Evolutionary conservation across 148 eudicot genomes (phyloP).

Genomic region (Fallopia convolvulus): DNA sequence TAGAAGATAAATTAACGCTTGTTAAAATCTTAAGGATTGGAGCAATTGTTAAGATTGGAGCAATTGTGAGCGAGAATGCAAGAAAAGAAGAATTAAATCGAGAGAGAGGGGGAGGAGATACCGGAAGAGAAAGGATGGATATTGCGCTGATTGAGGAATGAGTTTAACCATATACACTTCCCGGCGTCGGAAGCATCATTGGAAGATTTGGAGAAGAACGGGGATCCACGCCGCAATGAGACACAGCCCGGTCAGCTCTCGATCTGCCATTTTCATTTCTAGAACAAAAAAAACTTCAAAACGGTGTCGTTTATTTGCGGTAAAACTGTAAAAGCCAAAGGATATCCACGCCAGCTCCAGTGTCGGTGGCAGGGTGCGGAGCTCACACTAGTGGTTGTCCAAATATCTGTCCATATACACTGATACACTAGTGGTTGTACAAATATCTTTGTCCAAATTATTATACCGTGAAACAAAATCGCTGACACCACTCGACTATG

Average conservation of each 20-base stretch:
- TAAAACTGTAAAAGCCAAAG: not conserved
- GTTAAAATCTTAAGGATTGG: not conserved
- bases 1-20: not conserved
- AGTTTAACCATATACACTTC: not conserved
- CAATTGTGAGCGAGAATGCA: not conserved
- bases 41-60: not conserved
- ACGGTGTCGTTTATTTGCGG: not conserved
- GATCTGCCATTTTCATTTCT: not conserved
- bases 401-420: too few species aligned
- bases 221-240: not conserved
- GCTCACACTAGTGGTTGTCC: too few species aligned
- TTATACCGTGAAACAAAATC: too few species aligned
- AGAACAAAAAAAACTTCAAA: not conserved
- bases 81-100: not conserved
- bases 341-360: not conserved
- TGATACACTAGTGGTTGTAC: too few species aligned
- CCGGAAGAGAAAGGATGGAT: not conserved
- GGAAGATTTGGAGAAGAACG: not conserved
- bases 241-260: not conserved
- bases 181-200: slow-evolving; percentile 10
- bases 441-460: too few species aligned
- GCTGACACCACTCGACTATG: too few species aligned
- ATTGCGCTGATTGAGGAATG: not conserved
- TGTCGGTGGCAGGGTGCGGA: not conserved
- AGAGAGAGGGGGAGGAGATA: not conserved